Evolutionary conservation across 495 filamentous ascomycete genomes (phyloP), one percentile per base, ranked within the genome.

Genomic region (Schizothecium vesticola): DNA sequence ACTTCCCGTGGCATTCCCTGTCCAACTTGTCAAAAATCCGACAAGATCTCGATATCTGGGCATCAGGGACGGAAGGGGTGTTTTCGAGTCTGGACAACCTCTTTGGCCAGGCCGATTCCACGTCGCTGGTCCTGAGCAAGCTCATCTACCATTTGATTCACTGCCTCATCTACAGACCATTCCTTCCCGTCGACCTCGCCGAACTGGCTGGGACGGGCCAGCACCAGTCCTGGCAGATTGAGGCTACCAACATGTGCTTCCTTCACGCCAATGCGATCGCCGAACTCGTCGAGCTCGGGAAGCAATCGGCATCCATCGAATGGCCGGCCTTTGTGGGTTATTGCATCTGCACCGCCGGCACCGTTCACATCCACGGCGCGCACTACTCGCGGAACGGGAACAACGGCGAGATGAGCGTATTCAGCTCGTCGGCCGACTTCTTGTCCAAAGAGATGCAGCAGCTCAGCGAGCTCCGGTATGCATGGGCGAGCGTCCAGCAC

Each of bases 181-280:
- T 94, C 73, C 82, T 96, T 16, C 92, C 92, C 2, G 90, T 96
- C 56, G 91, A 94, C 78, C 82, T 94, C 10, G 85, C 89, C 23
- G 91, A 94, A 70, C 82, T 94, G 9, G 85, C 90, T 43, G 90
- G 90, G 22, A 88, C 87, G 0, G 90, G 91, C 0, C 92, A 94
- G 72, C 91, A 96, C 70, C 91, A 94, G 74, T 92, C 90, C 36
- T 96, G 92, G 92, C 92, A 94, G 76, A 94, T 94, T 63, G 91
- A 93, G 72, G 90, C 91, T 0, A 94, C 91, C 1, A 92, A 93
- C 67, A 84, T 93, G 63, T 94, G 92, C 76, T 94, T 96, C 76
- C 83, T 91, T 19, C 92, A 96, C 70, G 91, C 92, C 10, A 96
- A 94, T 76, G 91, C 91, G 1, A 92, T 96, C 62, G 88, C 90